Conservation (phyloP, 2,329 filamentous ascomycete species). For the Bipolaris bicolor region DNA sequence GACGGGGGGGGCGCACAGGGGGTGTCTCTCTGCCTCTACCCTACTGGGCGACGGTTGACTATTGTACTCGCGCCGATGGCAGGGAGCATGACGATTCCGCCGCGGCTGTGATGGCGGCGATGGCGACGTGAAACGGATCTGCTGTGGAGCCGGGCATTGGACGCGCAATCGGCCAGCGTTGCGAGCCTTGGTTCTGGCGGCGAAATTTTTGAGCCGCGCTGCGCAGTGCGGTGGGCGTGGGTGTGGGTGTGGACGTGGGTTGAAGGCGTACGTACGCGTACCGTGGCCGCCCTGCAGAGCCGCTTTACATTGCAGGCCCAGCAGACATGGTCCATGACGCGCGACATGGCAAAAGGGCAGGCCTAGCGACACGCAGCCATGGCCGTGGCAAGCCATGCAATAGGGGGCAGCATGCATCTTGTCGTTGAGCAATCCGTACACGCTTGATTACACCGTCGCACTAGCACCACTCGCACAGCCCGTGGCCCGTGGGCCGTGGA, state of each 20-base stretch:
- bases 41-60: conserved; percentile 24
- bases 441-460: conserved; percentile 25
- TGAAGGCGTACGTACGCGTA: conserved; percentile 12
- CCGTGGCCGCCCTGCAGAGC: conserved; percentile 1
- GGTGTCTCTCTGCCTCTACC: conserved; percentile 1
- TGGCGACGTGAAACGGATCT: conserved; percentile 42
- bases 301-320: conserved; percentile 19
- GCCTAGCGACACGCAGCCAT: neutral
- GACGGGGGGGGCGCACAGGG: conserved; percentile 27
- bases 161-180: conserved; percentile 39
- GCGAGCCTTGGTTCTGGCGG: conserved; percentile 3
- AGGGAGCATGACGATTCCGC: conserved; percentile 26
- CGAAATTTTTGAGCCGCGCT: conserved; percentile 15
- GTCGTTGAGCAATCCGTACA: conserved; percentile 15
- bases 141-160: conserved; percentile 31
- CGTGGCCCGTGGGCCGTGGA: conserved; percentile 22
- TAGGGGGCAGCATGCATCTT: conserved; percentile 27
- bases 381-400: conserved; percentile 20
- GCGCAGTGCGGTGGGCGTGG: neutral
- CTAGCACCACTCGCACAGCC: conserved; percentile 22
- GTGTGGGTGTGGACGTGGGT: neutral
- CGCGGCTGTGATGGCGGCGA: conserved; percentile 21
- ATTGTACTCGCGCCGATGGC: conserved; percentile 10
- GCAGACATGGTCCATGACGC: conserved; percentile 2
- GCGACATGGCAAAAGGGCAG: conserved; percentile 1